Evolutionary conservation across 805 yeast species (phyloP).

Genomic region (Hanseniaspora opuntiae): DNA sequence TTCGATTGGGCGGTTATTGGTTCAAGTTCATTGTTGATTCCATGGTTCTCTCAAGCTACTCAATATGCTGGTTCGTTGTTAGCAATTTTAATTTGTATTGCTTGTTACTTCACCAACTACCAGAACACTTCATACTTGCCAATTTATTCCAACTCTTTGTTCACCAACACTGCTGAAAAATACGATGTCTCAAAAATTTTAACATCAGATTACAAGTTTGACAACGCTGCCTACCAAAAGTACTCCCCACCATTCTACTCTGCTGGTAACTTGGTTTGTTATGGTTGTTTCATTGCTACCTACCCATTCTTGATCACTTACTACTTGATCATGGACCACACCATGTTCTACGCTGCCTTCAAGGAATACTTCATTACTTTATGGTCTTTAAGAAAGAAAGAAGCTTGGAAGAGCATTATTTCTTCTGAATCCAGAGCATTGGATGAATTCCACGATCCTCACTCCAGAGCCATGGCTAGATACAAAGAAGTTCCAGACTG

Average conservation of each 20-base stretch:
- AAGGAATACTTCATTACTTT: conserved; percentile 18
- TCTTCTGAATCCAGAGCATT: conserved; percentile 21
- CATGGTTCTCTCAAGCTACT: conserved; percentile 29
- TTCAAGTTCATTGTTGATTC: conserved; percentile 30
- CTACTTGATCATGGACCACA: conserved; percentile 35
- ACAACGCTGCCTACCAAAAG: conserved; percentile 32
- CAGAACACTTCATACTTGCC: conserved; percentile 52
- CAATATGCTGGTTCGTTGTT: conserved; percentile 26
- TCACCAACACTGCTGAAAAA: conserved; percentile 33
- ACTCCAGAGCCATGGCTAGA: conserved; percentile 40
- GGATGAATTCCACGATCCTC: conserved; percentile 35
- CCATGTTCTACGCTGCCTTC: conserved; percentile 27
- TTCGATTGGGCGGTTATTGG: conserved; percentile 39
- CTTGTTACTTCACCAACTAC: conserved; percentile 35
- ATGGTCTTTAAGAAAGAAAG: conserved; percentile 14
- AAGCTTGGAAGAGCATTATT: conserved; percentile 22
- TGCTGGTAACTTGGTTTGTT: conserved; percentile 47
- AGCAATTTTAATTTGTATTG: conserved; percentile 26
- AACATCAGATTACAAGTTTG: conserved; percentile 31
- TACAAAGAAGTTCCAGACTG: conserved; percentile 64
- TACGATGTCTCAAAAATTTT: conserved; percentile 39
- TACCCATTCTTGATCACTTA: conserved; percentile 45
- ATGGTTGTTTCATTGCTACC: conserved; percentile 43
- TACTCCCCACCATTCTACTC: conserved; percentile 56
- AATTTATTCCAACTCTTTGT: conserved; percentile 37